Evolutionary conservation across 768 basidiomycete species (phyloP), one percentile per base, ranked within the genome.

Genomic region (Trametes elegans): DNA sequence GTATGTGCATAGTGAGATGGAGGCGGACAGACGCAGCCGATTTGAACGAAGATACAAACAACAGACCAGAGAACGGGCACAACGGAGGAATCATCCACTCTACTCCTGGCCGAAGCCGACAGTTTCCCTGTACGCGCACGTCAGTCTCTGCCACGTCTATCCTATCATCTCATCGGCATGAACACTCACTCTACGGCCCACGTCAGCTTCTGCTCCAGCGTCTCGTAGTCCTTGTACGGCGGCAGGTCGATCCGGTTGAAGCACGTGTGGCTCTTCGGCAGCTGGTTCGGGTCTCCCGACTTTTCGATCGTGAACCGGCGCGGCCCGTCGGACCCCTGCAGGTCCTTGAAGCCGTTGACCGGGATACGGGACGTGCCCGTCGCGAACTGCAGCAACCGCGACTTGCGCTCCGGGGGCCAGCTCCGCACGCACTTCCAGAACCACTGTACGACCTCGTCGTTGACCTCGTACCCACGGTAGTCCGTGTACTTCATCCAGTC

Each of bases 401-500:
- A 94, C 76, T 99, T 99, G 73, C 95, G 88, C 76, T 99, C 97
- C 0, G 96, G 87, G 10, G 97, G 96, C 97, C 97, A 99, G 64
- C 88, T 85, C 62, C 92, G 88, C 40, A 99, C 92, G 65, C 93
- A 94, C 75, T 98, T 93, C 97, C 97, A 99, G 87, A 99, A 99
- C 97, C 97, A 99, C 68, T 98, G 93, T 53, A 99, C 95, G 43
- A 95, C 91, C 66, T 96, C 93, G 67, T 96, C 93, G 64, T 88
- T 90, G 73, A 92, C 85, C 73, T 94, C 91, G 67, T 95, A 96
- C 14, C 93, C 96, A 61, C 96, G 88, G 74, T 98, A 98, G 70
- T 98, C 97, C 32, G 97, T 99, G 74, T 95, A 97, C 76, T 98
- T 98, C 68, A 88, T 92, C 97, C 97, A 98, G 70, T 97, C 96